Percentiles rank a stretch among this genome's conserved stretches.
These are phyloP conservation scores for Pichiaceae sp. DNA, from an alignment of 1,139 yeast species.

Conservation along the genomic window DNA sequence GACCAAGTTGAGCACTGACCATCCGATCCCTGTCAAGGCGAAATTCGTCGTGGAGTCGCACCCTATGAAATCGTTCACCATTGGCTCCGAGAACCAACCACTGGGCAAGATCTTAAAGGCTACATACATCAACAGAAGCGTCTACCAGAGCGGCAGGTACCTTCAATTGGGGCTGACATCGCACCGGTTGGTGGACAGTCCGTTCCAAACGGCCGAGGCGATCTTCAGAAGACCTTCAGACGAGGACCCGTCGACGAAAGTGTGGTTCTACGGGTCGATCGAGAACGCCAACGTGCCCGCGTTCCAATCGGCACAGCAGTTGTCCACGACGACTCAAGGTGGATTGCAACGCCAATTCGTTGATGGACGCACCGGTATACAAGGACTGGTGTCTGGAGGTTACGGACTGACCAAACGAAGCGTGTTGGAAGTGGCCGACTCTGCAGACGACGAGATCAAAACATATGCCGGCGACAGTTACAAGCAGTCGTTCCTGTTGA, in stretches of 20 bases:
- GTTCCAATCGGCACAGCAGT: conserved; percentile 22
- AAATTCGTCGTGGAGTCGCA: conserved; percentile 14
- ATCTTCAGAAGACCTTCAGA: conserved; percentile 22
- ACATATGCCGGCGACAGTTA: conserved; percentile 25
- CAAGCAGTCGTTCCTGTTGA: conserved; percentile 20
- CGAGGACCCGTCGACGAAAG: conserved; percentile 15
- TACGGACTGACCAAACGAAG: conserved; percentile 34
- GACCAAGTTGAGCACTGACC: conserved; percentile 4
- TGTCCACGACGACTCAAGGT: conserved; percentile 28
- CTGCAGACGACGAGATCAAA: conserved; percentile 29
- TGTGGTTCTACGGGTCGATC: conserved; percentile 18
- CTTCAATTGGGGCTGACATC: conserved; percentile 12
- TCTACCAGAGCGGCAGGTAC: conserved; percentile 24
- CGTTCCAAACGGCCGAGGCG: conserved; percentile 11
- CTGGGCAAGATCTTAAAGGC: conserved; percentile 18
- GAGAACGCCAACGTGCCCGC: conserved; percentile 11
- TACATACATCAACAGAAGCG: conserved; percentile 20
- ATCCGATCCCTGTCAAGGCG: conserved; percentile 17
- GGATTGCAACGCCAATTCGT: conserved; percentile 29
- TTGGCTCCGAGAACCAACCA: conserved; percentile 18
- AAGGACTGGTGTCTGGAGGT: conserved; percentile 25
- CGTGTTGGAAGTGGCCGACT: conserved; percentile 34
- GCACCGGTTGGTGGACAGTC: conserved; percentile 13
- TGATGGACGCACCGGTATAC: conserved; percentile 7
- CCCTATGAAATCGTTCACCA: conserved; percentile 11